Evolutionary conservation across 2,329 filamentous ascomycete genomes (phyloP).

Genomic region (Cercospora sojina): DNA sequence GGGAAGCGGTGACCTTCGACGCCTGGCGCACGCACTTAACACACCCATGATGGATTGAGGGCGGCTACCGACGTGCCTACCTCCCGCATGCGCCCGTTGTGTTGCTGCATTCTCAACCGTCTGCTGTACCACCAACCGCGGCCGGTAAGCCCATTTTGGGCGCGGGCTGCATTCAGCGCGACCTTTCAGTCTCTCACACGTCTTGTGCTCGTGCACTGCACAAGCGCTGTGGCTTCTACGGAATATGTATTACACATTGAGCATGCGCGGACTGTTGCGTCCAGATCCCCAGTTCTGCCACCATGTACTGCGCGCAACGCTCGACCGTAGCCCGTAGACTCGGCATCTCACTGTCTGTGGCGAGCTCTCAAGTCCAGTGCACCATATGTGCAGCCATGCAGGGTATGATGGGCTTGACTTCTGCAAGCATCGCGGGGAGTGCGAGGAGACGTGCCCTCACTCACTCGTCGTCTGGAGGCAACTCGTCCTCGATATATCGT

Average conservation of each 20-base stretch:
- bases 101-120: background rate
- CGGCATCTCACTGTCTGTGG: background rate
- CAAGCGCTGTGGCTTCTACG: background rate
- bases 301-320: background rate
- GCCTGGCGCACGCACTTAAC: background rate
- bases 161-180: background rate
- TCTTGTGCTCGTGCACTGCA: background rate
- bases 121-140: background rate
- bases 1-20: background rate
- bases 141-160: background rate
- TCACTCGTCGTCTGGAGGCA: constrained; percentile 87
- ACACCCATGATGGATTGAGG: background rate
- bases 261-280: background rate
- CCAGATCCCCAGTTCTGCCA: background rate
- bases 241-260: background rate
- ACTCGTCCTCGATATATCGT: constrained; percentile 94
- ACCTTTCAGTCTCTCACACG: background rate
- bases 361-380: background rate
- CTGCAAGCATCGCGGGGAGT: background rate
- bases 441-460: background rate
- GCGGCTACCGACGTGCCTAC: background rate
- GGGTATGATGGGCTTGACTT: background rate
- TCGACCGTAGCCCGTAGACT: background rate
- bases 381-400: background rate
- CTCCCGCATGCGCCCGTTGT: background rate